These are phyloP conservation scores for Ramaria rubella DNA, from an alignment of 768 basidiomycete genomes.

Conservation along the genomic window DNA sequence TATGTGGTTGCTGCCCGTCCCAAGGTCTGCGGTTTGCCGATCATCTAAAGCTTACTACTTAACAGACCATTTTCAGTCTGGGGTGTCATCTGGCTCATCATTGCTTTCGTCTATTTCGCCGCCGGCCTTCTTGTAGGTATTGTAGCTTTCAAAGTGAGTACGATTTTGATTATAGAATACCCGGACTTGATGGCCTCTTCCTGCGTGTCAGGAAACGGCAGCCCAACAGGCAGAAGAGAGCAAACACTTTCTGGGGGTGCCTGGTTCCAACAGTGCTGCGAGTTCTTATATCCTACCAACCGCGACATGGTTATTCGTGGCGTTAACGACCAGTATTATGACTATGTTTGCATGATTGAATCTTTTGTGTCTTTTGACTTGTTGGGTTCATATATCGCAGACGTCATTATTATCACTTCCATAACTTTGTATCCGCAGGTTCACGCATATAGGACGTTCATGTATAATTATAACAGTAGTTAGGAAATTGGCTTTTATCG, in stretches of 20 bases:
- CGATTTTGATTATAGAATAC: not conserved
- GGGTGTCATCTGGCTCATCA: constrained; percentile 84
- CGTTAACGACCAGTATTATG: not conserved
- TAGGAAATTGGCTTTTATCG: no score
- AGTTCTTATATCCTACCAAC: not conserved
- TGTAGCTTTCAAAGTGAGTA: constrained; percentile 71
- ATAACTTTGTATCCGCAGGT: not conserved
- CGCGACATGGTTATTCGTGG: no score
- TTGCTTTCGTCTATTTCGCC: constrained; percentile 69
- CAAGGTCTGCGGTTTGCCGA: constrained; percentile 41
- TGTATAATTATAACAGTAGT: not conserved
- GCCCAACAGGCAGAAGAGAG: constrained; percentile 49
- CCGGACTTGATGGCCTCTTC: not conserved
- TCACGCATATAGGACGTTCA: not conserved
- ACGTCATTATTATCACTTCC: not conserved
- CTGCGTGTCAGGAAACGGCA: constrained; percentile 44
- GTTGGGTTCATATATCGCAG: no score
- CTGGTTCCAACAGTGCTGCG: constrained; percentile 32
- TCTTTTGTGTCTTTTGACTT: not conserved
- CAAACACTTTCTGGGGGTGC: constrained; percentile 53
- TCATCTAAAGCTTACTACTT: constrained; percentile 5
- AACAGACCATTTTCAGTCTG: constrained; percentile 49
- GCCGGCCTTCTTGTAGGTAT: constrained; percentile 72
- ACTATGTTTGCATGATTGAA: not conserved
- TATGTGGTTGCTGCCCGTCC: constrained; percentile 82